Conservation (phyloP, 1,284 basidiomycete species). For the Cryptococcus floricola region DNA sequence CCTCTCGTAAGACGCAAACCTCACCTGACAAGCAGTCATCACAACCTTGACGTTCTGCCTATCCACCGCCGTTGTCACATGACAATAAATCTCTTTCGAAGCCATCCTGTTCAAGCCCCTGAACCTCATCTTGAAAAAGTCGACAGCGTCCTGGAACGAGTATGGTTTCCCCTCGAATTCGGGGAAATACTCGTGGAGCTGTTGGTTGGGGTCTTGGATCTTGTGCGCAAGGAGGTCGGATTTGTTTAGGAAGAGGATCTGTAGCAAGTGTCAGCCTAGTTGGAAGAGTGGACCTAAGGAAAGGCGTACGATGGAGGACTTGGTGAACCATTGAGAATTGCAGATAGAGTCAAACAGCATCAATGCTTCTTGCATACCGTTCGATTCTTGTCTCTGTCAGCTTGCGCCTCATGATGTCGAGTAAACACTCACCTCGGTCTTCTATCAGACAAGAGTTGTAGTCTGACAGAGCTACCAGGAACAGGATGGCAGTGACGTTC, state of each 20-base stretch:
- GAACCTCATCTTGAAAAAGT: conserved; percentile 85
- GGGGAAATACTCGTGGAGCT: conserved; percentile 80
- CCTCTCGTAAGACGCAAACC: background rate
- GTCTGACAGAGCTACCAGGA: conserved; percentile 87
- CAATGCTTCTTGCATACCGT: conserved; percentile 98
- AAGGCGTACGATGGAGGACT: conserved; percentile 74
- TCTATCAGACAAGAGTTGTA: conserved; percentile 94
- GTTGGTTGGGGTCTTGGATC: conserved; percentile 62
- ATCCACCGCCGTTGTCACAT: conserved; percentile 28
- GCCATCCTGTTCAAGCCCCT: conserved; percentile 74
- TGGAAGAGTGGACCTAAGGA: background rate
- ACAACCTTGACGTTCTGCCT: conserved; percentile 25
- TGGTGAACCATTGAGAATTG: conserved; percentile 81
- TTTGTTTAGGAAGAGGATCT: conserved; percentile 86
- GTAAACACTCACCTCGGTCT: conserved; percentile 73
- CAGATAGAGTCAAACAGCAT: conserved; percentile 93
- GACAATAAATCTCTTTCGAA: conserved; percentile 77
- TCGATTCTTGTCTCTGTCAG: conserved; percentile 62
- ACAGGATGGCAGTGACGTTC: conserved; percentile 91
- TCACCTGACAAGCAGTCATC: conserved; percentile 21
- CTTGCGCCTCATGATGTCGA: background rate
- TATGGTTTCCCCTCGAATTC: conserved; percentile 56
- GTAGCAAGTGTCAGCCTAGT: background rate
- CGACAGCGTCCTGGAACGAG: conserved; percentile 33
- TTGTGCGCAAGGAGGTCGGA: conserved; percentile 83